phyloP scores from a whole-genome alignment of 2,329 filamentous ascomycete species.

The Colletotrichum abscissum region DNA sequence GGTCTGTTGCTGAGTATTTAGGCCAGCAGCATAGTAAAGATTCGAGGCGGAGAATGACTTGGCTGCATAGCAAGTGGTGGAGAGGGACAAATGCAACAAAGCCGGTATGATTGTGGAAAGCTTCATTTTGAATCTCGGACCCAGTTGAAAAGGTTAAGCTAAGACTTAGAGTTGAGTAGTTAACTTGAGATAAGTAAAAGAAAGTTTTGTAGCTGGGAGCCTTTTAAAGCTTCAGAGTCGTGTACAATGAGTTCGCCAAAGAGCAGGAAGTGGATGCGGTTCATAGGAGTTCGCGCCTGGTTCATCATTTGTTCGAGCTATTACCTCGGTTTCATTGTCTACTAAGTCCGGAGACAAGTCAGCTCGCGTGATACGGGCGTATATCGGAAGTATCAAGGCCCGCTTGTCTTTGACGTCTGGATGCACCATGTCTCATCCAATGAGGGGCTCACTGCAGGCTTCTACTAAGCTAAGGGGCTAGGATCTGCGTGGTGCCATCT shows the following conservation, averaged over 20 bases:
- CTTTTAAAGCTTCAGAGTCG: neutral
- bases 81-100: neutral
- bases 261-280: neutral
- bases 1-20: constrained; percentile 36
- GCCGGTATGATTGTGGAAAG: neutral
- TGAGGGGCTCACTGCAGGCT: neutral
- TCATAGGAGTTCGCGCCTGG: neutral
- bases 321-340: neutral
- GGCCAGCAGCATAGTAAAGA: constrained; percentile 42
- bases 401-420: neutral
- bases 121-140: neutral
- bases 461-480: neutral
- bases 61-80: neutral
- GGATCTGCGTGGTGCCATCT: neutral
- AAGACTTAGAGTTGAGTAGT: too few relatives aligned
- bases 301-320: neutral
- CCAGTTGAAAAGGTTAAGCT: neutral
- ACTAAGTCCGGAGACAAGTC: neutral
- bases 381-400: neutral
- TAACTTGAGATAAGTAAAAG: too few relatives aligned
- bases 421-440: neutral
- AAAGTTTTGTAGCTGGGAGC: too few relatives aligned
- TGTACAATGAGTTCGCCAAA: neutral
- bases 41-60: constrained; percentile 40
- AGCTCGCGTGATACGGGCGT: neutral